These are phyloP conservation scores for Zygoascus bituminiphila DNA, from an alignment of 805 yeast genomes.

Conservation along the genomic window DNA sequence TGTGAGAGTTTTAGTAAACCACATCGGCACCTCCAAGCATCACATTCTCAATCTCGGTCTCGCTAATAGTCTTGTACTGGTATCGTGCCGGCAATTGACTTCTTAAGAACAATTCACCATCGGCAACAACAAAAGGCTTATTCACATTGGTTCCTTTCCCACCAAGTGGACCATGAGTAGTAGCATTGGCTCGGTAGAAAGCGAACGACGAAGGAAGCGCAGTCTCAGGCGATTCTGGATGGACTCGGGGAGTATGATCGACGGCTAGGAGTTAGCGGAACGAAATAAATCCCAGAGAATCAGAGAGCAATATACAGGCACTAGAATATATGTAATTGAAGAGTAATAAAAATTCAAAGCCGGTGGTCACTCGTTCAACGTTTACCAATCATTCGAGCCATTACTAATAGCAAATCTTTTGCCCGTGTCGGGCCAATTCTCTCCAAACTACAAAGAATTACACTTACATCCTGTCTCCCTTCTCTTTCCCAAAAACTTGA, in stretches of 20 bases:
- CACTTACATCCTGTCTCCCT: conserved; percentile 21
- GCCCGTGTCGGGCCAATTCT: too few species aligned
- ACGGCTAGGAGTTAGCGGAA: conserved; percentile 22
- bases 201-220: conserved; percentile 33
- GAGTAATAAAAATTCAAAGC: too few species aligned
- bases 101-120: conserved; percentile 38
- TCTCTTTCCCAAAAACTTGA: conserved; percentile 82
- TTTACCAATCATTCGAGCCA: too few species aligned
- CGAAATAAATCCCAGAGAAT: too few species aligned
- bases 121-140: conserved; percentile 21
- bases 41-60: conserved; percentile 65
- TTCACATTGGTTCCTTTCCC: conserved; percentile 17
- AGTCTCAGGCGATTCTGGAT: conserved; percentile 33
- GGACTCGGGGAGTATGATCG: conserved; percentile 35
- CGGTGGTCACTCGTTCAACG: too few species aligned
- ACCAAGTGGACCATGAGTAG: conserved; percentile 29
- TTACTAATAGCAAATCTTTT: too few species aligned
- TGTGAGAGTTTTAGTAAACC: conserved; percentile 38
- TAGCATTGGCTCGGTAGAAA: conserved; percentile 25
- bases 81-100: conserved; percentile 65
- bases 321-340: too few species aligned
- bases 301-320: too few species aligned
- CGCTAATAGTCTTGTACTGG: conserved; percentile 56
- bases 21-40: conserved; percentile 77
- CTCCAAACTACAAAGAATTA: too few species aligned